Percentiles rank a stretch among this genome's conserved stretches.
phyloP scores from a whole-genome alignment of 805 yeast genomes.

The Debaryomyces castellii region DNA sequence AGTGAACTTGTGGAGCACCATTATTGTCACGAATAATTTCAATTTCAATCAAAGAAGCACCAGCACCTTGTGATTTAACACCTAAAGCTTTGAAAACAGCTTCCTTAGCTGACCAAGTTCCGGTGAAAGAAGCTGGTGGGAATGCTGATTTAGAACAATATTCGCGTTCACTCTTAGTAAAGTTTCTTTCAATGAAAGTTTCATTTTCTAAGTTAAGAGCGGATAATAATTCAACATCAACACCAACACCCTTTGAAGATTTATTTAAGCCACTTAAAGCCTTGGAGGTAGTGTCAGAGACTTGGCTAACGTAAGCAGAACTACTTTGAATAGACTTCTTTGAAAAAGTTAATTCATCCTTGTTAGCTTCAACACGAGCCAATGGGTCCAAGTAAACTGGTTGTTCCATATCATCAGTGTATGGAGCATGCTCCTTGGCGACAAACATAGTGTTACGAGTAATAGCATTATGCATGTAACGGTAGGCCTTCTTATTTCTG shows the following conservation, averaged over 20 bases:
- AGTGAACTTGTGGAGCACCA: constrained; percentile 79
- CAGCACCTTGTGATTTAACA: constrained; percentile 88
- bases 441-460: constrained; percentile 87
- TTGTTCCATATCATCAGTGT: constrained; percentile 82
- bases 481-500: constrained; percentile 87
- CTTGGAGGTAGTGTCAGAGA: constrained; percentile 61
- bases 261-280: constrained; percentile 59
- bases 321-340: constrained; percentile 51
- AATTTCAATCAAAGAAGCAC: constrained; percentile 89
- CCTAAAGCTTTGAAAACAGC: constrained; percentile 97
- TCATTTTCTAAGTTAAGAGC: constrained; percentile 84
- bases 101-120: constrained; percentile 99
- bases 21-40: constrained; percentile 73
- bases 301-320: constrained; percentile 41
- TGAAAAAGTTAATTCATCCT: constrained; percentile 46
- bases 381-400: constrained; percentile 94
- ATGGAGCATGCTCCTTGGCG: constrained; percentile 93
- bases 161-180: constrained; percentile 73
- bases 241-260: constrained; percentile 79
- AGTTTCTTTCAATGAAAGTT: constrained; percentile 89
- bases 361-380: constrained; percentile 62
- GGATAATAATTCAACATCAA: constrained; percentile 88
- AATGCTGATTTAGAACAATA: constrained; percentile 76
- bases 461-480: constrained; percentile 94
- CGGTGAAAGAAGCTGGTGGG: constrained; percentile 90